Conservation (phyloP, 2,329 filamentous ascomycete genomes). For the Fusarium chuoi region DNA sequence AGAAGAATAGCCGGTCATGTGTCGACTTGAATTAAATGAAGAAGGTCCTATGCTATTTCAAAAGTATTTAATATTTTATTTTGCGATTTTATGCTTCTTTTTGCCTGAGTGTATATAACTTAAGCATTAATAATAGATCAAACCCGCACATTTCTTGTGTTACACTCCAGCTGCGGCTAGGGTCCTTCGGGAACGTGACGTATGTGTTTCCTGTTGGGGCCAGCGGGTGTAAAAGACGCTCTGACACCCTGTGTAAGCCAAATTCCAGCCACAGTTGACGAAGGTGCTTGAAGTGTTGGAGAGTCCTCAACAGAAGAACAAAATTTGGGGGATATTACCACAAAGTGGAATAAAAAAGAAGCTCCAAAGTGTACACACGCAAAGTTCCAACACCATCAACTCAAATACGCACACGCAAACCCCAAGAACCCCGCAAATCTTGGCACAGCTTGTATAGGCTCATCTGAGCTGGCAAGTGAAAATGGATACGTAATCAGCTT, state of each 20-base stretch:
- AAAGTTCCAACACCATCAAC: neutral
- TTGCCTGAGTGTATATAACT: neutral
- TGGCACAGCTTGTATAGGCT: slow-evolving; percentile 22
- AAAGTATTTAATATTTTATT: neutral
- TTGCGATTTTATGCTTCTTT: neutral
- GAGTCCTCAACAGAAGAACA: neutral
- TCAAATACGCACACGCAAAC: neutral
- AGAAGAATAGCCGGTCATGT: neutral
- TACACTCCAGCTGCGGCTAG: neutral
- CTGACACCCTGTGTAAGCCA: slow-evolving; percentile 6
- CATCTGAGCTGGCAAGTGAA: slow-evolving; percentile 28
- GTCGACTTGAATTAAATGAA: neutral
- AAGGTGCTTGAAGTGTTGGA: neutral
- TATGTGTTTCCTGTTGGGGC: slow-evolving; percentile 18
- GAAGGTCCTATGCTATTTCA: neutral
- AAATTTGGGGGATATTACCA: neutral
- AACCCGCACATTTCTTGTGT: neutral
- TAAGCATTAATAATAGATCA: neutral
- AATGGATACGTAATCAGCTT: slow-evolving; percentile 39
- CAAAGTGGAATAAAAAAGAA: neutral
- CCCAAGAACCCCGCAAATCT: slow-evolving; percentile 30
- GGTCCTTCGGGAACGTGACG: slow-evolving; percentile 29
- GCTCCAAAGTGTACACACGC: neutral
- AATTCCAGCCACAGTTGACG: slow-evolving; percentile 25
- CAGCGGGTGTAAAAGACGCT: slow-evolving; percentile 9